Conservation (phyloP, 2,329 filamentous ascomycete genomes). For the Fusarium sp. region DNA sequence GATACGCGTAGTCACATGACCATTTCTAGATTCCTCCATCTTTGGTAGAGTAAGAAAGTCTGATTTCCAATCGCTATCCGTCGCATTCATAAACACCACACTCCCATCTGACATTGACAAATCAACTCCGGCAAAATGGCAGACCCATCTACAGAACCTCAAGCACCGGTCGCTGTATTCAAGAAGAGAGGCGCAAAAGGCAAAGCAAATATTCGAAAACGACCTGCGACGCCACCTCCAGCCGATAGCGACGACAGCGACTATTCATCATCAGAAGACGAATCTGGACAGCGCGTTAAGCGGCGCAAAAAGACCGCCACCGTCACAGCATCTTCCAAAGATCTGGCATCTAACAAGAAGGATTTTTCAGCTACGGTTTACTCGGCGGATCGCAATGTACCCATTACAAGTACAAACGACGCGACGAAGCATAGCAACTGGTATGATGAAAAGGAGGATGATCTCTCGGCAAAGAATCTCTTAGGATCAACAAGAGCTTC, state of each 20-base stretch:
- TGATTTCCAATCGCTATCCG: slow-evolving; percentile 34
- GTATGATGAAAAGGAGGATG: slow-evolving; percentile 78
- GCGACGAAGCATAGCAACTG: slow-evolving; percentile 91
- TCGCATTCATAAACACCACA: slow-evolving; percentile 1
- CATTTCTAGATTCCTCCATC: slow-evolving; percentile 27
- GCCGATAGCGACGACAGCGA: slow-evolving; percentile 70
- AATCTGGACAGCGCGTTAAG: slow-evolving; percentile 82
- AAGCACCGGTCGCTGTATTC: slow-evolving; percentile 75
- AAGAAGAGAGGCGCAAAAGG: slow-evolving; percentile 86
- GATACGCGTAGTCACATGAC: slow-evolving; percentile 31
- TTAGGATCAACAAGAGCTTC: slow-evolving; percentile 66
- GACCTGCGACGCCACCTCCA: slow-evolving; percentile 81
- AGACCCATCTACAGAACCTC: slow-evolving; percentile 42
- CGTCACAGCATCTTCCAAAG: slow-evolving; percentile 73
- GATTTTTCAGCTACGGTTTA: slow-evolving; percentile 66
- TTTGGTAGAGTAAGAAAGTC: neutral
- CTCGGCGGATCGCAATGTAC: slow-evolving; percentile 70
- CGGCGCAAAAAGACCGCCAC: slow-evolving; percentile 76
- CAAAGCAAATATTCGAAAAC: slow-evolving; percentile 83
- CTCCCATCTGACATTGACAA: neutral
- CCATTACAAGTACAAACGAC: slow-evolving; percentile 79
- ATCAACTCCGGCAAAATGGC: slow-evolving; percentile 28
- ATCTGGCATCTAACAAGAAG: slow-evolving; percentile 48
- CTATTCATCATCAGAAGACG: slow-evolving; percentile 81
- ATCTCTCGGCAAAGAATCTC: slow-evolving; percentile 63